Percentiles rank a stretch among this genome's conserved stretches.
These are phyloP conservation scores for Colletotrichum orbiculare DNA, from an alignment of 2,329 filamentous ascomycete species.

Conservation along the genomic window DNA sequence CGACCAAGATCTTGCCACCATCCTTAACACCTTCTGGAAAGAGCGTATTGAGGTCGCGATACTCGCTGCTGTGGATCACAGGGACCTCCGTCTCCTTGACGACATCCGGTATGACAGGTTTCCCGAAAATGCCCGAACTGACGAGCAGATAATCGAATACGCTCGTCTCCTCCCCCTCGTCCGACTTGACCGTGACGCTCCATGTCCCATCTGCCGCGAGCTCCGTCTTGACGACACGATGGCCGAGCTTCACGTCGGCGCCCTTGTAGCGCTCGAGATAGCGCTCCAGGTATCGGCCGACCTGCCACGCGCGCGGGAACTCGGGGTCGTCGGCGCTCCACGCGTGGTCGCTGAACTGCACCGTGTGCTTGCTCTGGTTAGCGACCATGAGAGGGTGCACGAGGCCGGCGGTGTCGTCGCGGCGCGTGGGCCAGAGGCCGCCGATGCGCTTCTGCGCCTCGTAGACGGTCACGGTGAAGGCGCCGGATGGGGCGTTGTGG, in stretches of 20 bases:
- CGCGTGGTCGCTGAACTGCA: slow-evolving; percentile 77
- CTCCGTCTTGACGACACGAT: slow-evolving; percentile 55
- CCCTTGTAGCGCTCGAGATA: slow-evolving; percentile 69
- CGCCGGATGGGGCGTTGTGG: slow-evolving; percentile 62
- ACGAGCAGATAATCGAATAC: slow-evolving; percentile 79
- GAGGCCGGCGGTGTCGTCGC: slow-evolving; percentile 59
- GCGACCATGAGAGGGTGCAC: slow-evolving; percentile 75
- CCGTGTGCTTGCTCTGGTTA: slow-evolving; percentile 82
- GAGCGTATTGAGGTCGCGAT: slow-evolving; percentile 65
- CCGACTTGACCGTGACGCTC: slow-evolving; percentile 52
- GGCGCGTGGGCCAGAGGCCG: slow-evolving; percentile 78
- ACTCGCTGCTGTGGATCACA: slow-evolving; percentile 75
- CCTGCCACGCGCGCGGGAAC: slow-evolving; percentile 81
- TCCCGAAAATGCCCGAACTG: slow-evolving; percentile 81
- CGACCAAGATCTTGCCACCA: slow-evolving; percentile 74
- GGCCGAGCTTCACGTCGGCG: slow-evolving; percentile 61
- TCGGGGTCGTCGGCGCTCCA: slow-evolving; percentile 72
- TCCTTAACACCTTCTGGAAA: slow-evolving; percentile 49
- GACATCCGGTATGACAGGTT: slow-evolving; percentile 62
- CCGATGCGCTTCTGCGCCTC: slow-evolving; percentile 75
- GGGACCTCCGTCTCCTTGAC: slow-evolving; percentile 52
- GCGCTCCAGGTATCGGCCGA: slow-evolving; percentile 76
- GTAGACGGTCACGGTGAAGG: slow-evolving; percentile 77
- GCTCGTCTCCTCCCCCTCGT: slow-evolving; percentile 52
- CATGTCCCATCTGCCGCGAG: slow-evolving; percentile 49